phyloP scores from a whole-genome alignment of 176 grass and related monocot genomes.

The Ampelocalamus luodianensis region DNA sequence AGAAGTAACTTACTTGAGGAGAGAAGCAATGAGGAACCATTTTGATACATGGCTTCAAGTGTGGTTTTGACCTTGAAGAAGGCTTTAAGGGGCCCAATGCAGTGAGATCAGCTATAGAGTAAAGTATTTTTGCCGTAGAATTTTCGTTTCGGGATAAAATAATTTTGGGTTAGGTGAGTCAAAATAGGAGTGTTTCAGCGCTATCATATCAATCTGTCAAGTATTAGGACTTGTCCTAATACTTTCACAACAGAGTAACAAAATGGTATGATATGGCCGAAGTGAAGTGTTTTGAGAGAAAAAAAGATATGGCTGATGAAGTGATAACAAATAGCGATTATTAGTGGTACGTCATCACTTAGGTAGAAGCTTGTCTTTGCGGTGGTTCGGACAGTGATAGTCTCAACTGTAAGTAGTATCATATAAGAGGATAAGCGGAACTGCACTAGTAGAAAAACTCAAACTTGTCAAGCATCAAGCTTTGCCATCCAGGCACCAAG shows the following conservation, averaged over 20 bases:
- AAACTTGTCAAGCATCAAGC: constrained; percentile 27
- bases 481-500: not conserved
- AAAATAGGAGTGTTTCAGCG: not conserved
- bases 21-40: constrained; percentile 10
- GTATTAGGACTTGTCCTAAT: too few relatives aligned
- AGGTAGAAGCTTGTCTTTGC: constrained; percentile 18
- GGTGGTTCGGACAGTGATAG: constrained; percentile 6
- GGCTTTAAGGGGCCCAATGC: constrained; percentile 6
- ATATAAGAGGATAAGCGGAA: constrained; percentile 49
- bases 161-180: constrained; percentile 14
- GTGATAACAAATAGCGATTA: constrained; percentile 16
- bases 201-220: not conserved
- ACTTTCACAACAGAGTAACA: not conserved
- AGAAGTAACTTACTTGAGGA: constrained; percentile 40
- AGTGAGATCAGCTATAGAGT: not conserved
- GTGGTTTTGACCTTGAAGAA: constrained; percentile 43
- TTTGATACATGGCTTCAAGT: constrained; percentile 43
- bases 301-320: not conserved
- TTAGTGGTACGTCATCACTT: constrained; percentile 9
- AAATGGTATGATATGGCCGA: not conserved
- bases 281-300: not conserved
- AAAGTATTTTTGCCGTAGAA: constrained; percentile 10
- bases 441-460: constrained; percentile 34
- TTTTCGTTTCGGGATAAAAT: constrained; percentile 2
- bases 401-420: constrained; percentile 16